phyloP scores from a whole-genome alignment of 257 asterid species.

The Cinchona pubescens region DNA sequence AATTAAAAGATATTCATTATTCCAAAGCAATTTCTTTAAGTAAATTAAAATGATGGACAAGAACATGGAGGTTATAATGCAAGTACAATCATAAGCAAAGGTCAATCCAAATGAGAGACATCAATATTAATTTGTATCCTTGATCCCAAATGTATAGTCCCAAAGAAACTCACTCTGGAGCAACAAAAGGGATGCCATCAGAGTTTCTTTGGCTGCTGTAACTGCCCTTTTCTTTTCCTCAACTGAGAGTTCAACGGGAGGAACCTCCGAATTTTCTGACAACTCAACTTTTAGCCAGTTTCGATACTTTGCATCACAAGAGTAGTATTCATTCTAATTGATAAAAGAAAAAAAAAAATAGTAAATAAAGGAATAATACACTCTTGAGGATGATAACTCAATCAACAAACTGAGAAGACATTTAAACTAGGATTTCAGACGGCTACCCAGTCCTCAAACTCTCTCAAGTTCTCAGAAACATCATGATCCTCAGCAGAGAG shows the following conservation, averaged over 20 bases:
- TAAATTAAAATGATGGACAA: background rate
- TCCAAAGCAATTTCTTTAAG: background rate
- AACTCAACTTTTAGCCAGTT: conserved; percentile 77
- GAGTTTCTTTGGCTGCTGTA: conserved; percentile 71
- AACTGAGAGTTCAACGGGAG: conserved; percentile 59
- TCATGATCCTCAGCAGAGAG: conserved; percentile 53
- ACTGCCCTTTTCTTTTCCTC: conserved; percentile 75
- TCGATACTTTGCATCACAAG: conserved; percentile 93
- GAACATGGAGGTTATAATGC: background rate
- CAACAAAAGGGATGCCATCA: conserved; percentile 56
- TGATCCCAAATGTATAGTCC: conserved; percentile 1
- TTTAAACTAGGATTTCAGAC: conserved; percentile 15
- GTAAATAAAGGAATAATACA: background rate
- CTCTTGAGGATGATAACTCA: background rate
- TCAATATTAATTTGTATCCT: background rate
- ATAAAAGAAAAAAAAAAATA: conserved; percentile 22
- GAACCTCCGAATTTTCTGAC: conserved; percentile 68
- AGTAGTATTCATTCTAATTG: conserved; percentile 81
- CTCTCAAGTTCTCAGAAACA: conserved; percentile 71
- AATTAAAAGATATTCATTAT: background rate
- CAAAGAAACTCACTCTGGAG: conserved; percentile 55
- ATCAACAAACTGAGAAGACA: background rate
- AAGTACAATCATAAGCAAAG: background rate
- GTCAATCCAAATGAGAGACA: conserved; percentile 1
- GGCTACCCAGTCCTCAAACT: conserved; percentile 95